phyloP scores from a whole-genome alignment of 108 stramenopile genomes.

The Fragilaria crotonensis region DNA sequence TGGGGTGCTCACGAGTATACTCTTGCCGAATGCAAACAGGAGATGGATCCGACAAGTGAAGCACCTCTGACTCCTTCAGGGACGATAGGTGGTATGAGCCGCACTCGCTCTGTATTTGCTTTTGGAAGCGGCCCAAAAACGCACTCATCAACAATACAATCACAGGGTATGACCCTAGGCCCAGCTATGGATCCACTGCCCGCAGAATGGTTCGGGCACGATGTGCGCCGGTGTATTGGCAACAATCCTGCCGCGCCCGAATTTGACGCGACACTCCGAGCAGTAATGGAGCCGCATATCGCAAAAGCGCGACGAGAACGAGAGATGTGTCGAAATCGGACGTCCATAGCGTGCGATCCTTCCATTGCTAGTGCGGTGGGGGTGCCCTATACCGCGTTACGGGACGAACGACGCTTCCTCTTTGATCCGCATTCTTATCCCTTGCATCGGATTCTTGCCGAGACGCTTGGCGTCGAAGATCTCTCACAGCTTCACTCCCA shows the following conservation, averaged over 20 bases:
- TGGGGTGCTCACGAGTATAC: not conserved
- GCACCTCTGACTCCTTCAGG: not conserved
- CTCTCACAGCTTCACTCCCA: conserved; percentile 45
- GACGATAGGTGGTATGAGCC: not conserved
- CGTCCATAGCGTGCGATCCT: conserved; percentile 6
- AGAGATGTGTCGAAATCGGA: conserved; percentile 10
- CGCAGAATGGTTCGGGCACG: conserved; percentile 15
- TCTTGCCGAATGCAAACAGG: too few relatives aligned
- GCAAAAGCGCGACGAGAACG: conserved; percentile 19
- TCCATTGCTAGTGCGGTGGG: conserved; percentile 56
- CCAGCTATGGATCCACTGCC: not conserved
- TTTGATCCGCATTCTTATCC: conserved; percentile 60
- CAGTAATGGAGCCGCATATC: conserved; percentile 29
- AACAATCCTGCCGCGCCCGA: conserved; percentile 9
- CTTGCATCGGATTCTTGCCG: conserved; percentile 45
- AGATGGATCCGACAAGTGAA: not conserved
- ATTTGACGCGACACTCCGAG: conserved; percentile 18
- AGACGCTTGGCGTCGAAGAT: conserved; percentile 46
- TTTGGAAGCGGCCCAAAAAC: not conserved
- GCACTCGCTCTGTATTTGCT: not conserved
- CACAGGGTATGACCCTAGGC: too few relatives aligned
- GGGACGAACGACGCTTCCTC: conserved; percentile 52
- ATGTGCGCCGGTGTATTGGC: conserved; percentile 10
- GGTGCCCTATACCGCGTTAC: conserved; percentile 53
- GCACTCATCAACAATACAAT: too few relatives aligned